Percentiles rank a stretch among this genome's conserved stretches.
These are phyloP conservation scores for Colletotrichum lini DNA, from an alignment of 2,329 filamentous ascomycete genomes.

Conservation along the genomic window DNA sequence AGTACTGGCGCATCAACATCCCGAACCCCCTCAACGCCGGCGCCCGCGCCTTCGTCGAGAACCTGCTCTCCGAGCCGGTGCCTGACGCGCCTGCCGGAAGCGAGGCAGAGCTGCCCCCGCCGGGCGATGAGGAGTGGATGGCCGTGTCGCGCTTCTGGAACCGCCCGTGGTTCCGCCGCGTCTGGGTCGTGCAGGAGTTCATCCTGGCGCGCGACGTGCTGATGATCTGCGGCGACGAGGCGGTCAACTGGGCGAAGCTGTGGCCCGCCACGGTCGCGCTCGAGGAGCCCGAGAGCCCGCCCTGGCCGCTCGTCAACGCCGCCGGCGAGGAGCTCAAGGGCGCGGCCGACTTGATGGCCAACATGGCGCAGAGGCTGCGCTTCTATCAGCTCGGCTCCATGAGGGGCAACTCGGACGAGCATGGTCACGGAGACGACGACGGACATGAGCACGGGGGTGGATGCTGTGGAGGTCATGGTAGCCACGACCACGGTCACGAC, in stretches of 20 bases:
- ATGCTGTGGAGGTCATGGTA: slow-evolving; percentile 19
- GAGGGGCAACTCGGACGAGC: slow-evolving; percentile 13
- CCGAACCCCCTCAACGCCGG: slow-evolving; percentile 35
- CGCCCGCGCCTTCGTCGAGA: slow-evolving; percentile 33
- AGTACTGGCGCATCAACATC: slow-evolving; percentile 36
- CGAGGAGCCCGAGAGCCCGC: slow-evolving; percentile 38
- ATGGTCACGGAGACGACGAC: slow-evolving; percentile 8
- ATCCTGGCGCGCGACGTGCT: slow-evolving; percentile 44
- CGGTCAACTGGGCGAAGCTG: slow-evolving; percentile 26
- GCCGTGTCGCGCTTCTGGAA: slow-evolving; percentile 41
- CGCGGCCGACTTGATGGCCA: slow-evolving; percentile 39
- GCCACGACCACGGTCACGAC: slow-evolving; percentile 13
- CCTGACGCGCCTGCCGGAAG: slow-evolving; percentile 23
- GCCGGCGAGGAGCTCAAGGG: slow-evolving; percentile 32
- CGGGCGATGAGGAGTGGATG: slow-evolving; percentile 31
- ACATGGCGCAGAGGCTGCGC: slow-evolving; percentile 37
- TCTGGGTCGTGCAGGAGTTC: slow-evolving; percentile 50
- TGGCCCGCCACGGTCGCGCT: slow-evolving; percentile 39
- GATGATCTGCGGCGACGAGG: slow-evolving; percentile 46
- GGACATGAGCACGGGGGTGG: slow-evolving; percentile 25
- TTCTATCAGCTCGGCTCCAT: slow-evolving; percentile 41
- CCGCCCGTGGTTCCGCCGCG: slow-evolving; percentile 47
- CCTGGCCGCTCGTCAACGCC: slow-evolving; percentile 36
- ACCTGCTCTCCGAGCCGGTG: slow-evolving; percentile 15
- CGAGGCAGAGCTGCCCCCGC: slow-evolving; percentile 26